phyloP scores from a whole-genome alignment of 2,329 filamentous ascomycete species.

The Alternaria ventricosa region DNA sequence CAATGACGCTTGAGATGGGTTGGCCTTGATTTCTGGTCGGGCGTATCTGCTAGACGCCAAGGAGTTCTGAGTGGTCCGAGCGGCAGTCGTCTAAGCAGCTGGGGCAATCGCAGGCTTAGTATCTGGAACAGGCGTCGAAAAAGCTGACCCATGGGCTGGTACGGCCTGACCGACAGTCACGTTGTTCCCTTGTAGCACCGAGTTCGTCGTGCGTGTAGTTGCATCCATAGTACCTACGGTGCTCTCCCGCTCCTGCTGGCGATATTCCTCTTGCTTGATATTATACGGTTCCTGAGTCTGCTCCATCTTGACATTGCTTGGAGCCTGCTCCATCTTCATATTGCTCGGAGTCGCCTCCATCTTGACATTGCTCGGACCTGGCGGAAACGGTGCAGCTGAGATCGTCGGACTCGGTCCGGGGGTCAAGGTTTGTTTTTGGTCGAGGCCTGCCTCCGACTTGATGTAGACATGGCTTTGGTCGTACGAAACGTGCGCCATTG shows the following conservation, averaged over 20 bases:
- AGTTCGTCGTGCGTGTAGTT: not conserved
- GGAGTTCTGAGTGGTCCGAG: not conserved
- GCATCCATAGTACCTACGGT: not conserved
- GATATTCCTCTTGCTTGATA: not conserved
- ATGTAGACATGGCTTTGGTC: not conserved
- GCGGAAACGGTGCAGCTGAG: not conserved
- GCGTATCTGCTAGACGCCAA: not conserved
- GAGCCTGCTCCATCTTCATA: not conserved
- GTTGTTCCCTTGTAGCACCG: not conserved
- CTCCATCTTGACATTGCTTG: not conserved
- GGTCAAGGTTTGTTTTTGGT: not conserved
- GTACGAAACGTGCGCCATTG: not conserved
- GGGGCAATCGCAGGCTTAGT: not conserved
- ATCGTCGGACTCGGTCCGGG: not conserved
- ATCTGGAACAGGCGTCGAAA: not conserved
- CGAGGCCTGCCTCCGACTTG: not conserved
- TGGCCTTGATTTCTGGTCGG: not conserved
- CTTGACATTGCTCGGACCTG: not conserved
- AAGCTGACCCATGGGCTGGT: not conserved
- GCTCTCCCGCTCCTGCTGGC: not conserved
- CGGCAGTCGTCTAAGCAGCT: not conserved
- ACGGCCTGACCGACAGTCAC: not conserved
- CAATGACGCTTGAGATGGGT: not conserved
- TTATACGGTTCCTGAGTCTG: not conserved
- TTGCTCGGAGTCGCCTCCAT: not conserved